These are phyloP conservation scores for Coemansia sp. DNA, from an alignment of 192 early-diverging fungal genomes.

Conservation along the genomic window DNA sequence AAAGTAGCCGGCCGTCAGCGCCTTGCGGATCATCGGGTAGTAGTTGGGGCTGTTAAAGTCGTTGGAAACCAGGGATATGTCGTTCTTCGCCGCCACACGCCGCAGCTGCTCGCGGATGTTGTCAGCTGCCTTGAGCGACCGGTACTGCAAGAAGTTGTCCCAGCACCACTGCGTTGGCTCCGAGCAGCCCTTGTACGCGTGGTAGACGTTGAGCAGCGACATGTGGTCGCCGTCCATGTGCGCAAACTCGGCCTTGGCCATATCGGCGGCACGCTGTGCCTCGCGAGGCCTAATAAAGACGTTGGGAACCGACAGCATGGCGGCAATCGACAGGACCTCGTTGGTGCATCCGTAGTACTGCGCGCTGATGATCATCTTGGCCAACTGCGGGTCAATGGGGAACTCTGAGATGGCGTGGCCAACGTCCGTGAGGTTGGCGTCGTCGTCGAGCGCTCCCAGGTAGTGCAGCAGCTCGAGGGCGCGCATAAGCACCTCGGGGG, in stretches of 20 bases:
- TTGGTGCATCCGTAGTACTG: constrained; percentile 87
- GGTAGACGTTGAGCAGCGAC: constrained; percentile 96
- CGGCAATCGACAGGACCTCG: constrained; percentile 93
- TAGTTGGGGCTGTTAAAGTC: constrained; percentile 73
- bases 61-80: constrained; percentile 71
- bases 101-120: constrained; percentile 89
- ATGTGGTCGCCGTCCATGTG: constrained; percentile 97
- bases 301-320: constrained; percentile 90
- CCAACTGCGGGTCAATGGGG: constrained; percentile 95
- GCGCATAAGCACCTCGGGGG: constrained; percentile 98
- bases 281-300: constrained; percentile 93
- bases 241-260: constrained; percentile 90
- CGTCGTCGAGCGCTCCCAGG: constrained; percentile 92
- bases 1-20: constrained; percentile 92
- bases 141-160: constrained; percentile 89
- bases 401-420: constrained; percentile 94
- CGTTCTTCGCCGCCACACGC: constrained; percentile 77
- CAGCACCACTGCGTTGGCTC: constrained; percentile 90
- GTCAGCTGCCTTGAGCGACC: constrained; percentile 90
- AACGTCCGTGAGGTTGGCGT: constrained; percentile 85
- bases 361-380: constrained; percentile 90
- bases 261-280: constrained; percentile 84
- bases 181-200: constrained; percentile 72
- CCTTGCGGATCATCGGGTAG: constrained; percentile 88
- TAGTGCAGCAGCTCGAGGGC: constrained; percentile 96